phyloP scores from a whole-genome alignment of 2,329 filamentous ascomycete species.

The Calonectria leucothoes region DNA sequence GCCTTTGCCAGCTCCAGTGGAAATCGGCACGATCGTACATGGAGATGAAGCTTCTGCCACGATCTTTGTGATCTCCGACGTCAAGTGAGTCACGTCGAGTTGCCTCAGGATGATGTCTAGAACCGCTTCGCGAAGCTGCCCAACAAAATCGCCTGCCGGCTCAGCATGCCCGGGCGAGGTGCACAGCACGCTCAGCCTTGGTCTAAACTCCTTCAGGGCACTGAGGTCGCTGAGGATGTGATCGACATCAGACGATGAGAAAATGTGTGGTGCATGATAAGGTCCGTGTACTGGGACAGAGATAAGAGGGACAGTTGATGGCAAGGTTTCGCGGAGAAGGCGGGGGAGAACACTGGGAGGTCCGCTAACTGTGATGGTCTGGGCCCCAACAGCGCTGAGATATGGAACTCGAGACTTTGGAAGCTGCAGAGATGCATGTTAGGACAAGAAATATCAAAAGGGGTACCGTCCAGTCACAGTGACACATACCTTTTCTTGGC shows the following conservation, averaged over 20 bases:
- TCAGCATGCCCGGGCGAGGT: not conserved
- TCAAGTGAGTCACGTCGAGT: not conserved
- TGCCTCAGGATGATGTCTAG: not conserved
- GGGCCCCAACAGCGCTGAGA: not conserved
- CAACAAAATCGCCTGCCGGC: not conserved
- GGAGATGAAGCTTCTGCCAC: not conserved
- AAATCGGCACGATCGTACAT: not conserved
- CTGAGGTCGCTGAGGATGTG: not conserved
- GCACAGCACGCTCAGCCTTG: not conserved
- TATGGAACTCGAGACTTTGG: slow-evolving; percentile 1
- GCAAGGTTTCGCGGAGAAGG: slow-evolving; percentile 1
- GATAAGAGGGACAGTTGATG: not conserved
- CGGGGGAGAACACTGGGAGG: slow-evolving; percentile 2
- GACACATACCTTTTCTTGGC: not conserved
- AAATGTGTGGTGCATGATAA: slow-evolving; percentile 6
- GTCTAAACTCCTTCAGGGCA: not conserved
- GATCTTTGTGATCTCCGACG: not conserved
- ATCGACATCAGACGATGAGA: not conserved
- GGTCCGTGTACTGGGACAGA: not conserved
- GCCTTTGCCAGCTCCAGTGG: not conserved
- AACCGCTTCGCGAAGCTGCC: not conserved
- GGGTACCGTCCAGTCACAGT: not conserved
- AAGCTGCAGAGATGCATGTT: not conserved
- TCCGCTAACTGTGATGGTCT: not conserved
- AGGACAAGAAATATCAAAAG: not conserved